Base-by-base conservation (phyloP, 2,329 filamentous ascomycete genomes). In the Leptographium wingfieldii region DNA sequence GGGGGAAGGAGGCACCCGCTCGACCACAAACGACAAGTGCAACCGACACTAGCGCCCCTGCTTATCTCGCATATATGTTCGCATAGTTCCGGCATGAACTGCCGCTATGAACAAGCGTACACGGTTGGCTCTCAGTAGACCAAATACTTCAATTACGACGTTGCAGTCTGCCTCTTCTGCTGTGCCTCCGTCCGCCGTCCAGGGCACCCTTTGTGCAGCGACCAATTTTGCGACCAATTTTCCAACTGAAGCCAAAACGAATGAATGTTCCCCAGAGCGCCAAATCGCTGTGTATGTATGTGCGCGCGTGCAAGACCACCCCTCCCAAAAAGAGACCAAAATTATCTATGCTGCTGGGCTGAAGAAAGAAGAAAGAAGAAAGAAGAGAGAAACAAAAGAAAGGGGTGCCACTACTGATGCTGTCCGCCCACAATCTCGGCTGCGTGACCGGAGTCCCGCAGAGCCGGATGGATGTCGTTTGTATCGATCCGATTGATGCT, bases 401-500 rank as follows among this genome's bases (percentile, higher is more conserved):
- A n/a, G 56, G 2, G n/a, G 14, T 16, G 48, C 9, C n/a, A 33
- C 43, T 56, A 61, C 49, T 19, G 55, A 33, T 31, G 58, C 40
- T 56, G 58, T 49, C 70, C 77, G 57, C 80, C 74, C 2, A 85
- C 75, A 19, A 85, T 71, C 68, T 85, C 82, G 1, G 82, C 82
- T 7, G 79, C 73, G 63, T 75, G 78, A 25, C 78, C 80, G 2
- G 82, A 35, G 33, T 9, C 33, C 33, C 33, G 68, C 29, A 81
- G 71, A 62, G 81, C 75, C 73, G 73, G 69, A 27, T 74, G 71
- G 19, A 16, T 14, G 40, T 19, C 40, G 12, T 72, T 72, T 5
- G 77, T 78, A 58, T 84, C 80, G 25, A 84, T 73, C 33, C 77
- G 76, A 66, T 72, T 81, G 61, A 84, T 78, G 60, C 73, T 81